Conservation (phyloP, 2,329 filamentous ascomycete genomes). For the Davidsoniella neocaledoniae region DNA sequence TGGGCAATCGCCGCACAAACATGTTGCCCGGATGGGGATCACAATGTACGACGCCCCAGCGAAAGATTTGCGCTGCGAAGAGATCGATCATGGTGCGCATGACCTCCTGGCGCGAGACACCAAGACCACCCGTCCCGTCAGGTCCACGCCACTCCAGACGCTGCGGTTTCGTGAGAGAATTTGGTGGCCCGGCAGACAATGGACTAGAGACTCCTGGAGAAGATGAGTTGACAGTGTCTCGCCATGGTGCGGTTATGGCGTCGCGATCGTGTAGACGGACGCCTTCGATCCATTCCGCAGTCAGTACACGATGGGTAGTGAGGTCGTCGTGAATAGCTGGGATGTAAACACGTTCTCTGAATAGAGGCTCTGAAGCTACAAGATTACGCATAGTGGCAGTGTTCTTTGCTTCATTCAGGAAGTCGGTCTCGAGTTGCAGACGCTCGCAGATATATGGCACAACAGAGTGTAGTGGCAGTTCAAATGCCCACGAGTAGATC, state of each 20-base stretch:
- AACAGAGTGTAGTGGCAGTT: constrained; percentile 78
- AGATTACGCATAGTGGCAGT: constrained; percentile 67
- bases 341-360: constrained; percentile 73
- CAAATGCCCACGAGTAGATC: constrained; percentile 75
- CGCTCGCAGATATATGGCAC: constrained; percentile 89
- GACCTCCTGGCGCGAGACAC: constrained; percentile 65
- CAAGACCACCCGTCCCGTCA: constrained; percentile 61
- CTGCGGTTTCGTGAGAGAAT: constrained; percentile 53
- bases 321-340: constrained; percentile 72
- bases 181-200: constrained; percentile 36
- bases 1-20: constrained; percentile 73
- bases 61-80: constrained; percentile 95
- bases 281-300: constrained; percentile 95
- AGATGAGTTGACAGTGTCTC: constrained; percentile 57
- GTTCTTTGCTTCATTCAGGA: constrained; percentile 80
- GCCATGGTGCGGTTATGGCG: constrained; percentile 59
- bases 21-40: constrained; percentile 97
- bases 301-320: constrained; percentile 69
- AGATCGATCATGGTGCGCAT: constrained; percentile 96
- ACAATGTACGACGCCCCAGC: constrained; percentile 90
- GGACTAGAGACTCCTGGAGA: constrained; percentile 60
- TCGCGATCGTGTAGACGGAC: constrained; percentile 85
- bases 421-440: constrained; percentile 87
- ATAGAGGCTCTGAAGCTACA: constrained; percentile 55
- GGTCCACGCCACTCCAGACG: constrained; percentile 62